Evolutionary conservation across 768 basidiomycete genomes (phyloP), one percentile per base, ranked within the genome.

Genomic region (Hebeloma cylindrosporum): DNA sequence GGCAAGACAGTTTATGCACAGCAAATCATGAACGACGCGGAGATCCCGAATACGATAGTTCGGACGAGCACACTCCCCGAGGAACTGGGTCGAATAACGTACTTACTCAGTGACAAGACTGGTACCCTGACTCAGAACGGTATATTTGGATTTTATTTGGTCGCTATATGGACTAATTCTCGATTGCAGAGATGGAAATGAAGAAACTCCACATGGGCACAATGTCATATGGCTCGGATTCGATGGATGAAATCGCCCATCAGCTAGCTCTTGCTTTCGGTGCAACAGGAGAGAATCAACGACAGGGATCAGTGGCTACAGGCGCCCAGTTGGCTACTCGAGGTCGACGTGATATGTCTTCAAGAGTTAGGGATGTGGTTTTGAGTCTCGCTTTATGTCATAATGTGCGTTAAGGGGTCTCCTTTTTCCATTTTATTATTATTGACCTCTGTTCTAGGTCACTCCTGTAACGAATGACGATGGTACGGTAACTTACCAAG

Each of bases 131-230:
- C 96, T 0, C 90, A 97, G 64, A 99, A 99, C 61, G 95, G 94
- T 93, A 16, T 36, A 45, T 45, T 18, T 27, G 25, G 9, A 16
- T 6, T 33, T 11, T 16, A 22, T 43, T 18, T 13, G 26, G 10
- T 6, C 9, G 7, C 35, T 4, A 14, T 6, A 17, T 30, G 35
- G 6, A 22, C 16, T 45, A 29, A 40, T 28, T 14, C 33, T 51
- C 25, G 45, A 21, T 30, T 11, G 13, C 63, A 97, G 95, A 97
- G 63, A 99, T 99, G 96, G 95, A 98, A 66, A 89, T 98, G 88
- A 93, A 87, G 74, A 99, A 96, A 63, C 72, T 99, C 21, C 96
- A 98, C 59, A 91, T 98, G 87, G 96, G 96, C 4, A 99, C 96
- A 1, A 91, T 97, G 79, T 94, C 92, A 0, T 99, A 94, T 59